Conservation (phyloP, 441 rosid species). For the Arabidopsis hybrid region DNA sequence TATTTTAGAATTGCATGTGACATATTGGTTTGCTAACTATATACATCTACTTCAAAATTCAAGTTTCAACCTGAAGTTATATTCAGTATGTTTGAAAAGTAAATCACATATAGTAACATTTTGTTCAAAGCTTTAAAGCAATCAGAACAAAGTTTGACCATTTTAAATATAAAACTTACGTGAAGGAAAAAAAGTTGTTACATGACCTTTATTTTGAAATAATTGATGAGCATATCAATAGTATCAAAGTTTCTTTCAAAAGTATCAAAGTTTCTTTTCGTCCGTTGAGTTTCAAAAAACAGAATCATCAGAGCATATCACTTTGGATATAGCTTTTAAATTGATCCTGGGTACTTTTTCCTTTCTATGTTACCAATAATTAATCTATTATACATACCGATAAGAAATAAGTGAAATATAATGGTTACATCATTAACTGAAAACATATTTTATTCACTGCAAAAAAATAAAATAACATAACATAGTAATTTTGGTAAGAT, state of each 20-base stretch:
- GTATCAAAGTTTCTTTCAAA: conserved; percentile 27
- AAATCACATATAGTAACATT: background rate
- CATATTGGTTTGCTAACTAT: background rate
- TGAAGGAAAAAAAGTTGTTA: conserved; percentile 8
- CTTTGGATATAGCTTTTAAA: conserved; percentile 32
- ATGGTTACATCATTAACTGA: background rate
- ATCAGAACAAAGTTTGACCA: conserved; percentile 14
- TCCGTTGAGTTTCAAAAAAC: conserved; percentile 22
- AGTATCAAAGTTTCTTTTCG: conserved; percentile 17
- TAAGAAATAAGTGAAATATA: background rate
- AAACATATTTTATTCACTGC: background rate
- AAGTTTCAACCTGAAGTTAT: background rate
- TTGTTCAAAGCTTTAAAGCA: conserved; percentile 7
- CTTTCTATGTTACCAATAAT: conserved; percentile 23
- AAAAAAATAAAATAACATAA: background rate
- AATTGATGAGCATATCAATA: conserved; percentile 23
- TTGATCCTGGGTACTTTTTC: conserved; percentile 26
- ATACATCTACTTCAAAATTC: background rate
- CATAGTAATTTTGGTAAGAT: too few relatives aligned
- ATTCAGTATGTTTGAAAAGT: background rate
- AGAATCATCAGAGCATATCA: conserved; percentile 21
- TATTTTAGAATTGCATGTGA: background rate
- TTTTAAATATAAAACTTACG: background rate
- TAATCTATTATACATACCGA: conserved; percentile 1
- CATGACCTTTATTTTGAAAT: conserved; percentile 44